Evolutionary conservation across 1,284 basidiomycete genomes (phyloP).

Genomic region (Cronartium ribicola): DNA sequence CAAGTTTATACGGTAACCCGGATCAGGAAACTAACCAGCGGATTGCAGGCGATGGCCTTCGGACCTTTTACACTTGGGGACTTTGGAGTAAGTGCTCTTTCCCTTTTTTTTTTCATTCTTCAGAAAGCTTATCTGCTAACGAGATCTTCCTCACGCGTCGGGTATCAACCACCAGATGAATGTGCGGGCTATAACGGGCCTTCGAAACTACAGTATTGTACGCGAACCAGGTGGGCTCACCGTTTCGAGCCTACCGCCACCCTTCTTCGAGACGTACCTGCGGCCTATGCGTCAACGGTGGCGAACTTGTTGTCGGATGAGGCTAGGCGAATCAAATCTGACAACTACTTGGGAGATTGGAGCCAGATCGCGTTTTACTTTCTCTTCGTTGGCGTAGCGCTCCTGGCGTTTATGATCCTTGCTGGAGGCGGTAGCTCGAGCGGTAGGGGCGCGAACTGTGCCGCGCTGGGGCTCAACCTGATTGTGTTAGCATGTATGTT

Average conservation of each 20-base stretch:
- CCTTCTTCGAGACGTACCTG: slow-evolving; percentile 14
- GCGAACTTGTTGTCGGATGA: slow-evolving; percentile 8
- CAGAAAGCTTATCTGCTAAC: not conserved
- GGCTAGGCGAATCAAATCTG: slow-evolving; percentile 6
- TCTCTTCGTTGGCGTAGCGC: slow-evolving; percentile 19
- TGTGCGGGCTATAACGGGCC: slow-evolving; percentile 19
- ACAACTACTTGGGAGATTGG: slow-evolving; percentile 5
- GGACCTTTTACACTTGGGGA: slow-evolving; percentile 35
- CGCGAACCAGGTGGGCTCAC: slow-evolving; percentile 10
- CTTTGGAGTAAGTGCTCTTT: slow-evolving; percentile 26
- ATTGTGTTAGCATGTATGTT: slow-evolving; percentile 15
- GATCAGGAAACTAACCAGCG: slow-evolving; percentile 2
- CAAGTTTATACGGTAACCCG: slow-evolving; percentile 14
- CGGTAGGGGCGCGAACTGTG: not conserved
- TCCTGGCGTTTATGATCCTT: slow-evolving; percentile 7
- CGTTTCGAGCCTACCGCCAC: slow-evolving; percentile 15
- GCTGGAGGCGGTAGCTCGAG: not conserved
- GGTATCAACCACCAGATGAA: slow-evolving; percentile 7
- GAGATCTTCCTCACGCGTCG: not conserved
- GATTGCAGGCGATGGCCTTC: slow-evolving; percentile 16
- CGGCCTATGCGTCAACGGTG: not conserved
- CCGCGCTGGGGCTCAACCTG: slow-evolving; percentile 3
- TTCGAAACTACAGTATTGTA: slow-evolving; percentile 36
- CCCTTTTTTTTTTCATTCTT: not conserved
- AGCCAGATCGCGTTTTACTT: slow-evolving; percentile 34